Evolutionary conservation across 805 yeast species (phyloP).

Genomic region (Candida sakaeoensis): DNA sequence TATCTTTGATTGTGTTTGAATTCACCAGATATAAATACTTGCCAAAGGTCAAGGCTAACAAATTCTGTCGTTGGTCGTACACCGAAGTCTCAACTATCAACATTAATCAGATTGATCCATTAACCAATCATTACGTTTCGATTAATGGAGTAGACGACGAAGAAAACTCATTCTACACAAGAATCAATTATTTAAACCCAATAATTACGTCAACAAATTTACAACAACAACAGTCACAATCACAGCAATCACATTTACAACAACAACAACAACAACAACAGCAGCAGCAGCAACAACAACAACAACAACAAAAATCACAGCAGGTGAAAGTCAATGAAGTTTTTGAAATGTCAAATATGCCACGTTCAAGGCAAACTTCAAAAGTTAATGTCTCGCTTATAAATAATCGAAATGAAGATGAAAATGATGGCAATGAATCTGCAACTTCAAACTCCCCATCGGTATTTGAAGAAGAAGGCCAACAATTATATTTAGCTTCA

Average conservation of each 20-base stretch:
- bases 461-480: slow-evolving; percentile 31
- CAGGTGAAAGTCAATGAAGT: slow-evolving; percentile 10
- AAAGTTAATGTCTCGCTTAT: slow-evolving; percentile 14
- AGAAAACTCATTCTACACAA: slow-evolving; percentile 6
- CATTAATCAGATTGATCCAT: slow-evolving; percentile 29
- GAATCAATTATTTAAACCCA: slow-evolving; percentile 7
- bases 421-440: slow-evolving; percentile 15
- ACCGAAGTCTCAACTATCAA: slow-evolving; percentile 27
- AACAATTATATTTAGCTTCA: slow-evolving; percentile 24
- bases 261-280: slow-evolving; percentile 9
- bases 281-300: slow-evolving; percentile 7
- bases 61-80: slow-evolving; percentile 72
- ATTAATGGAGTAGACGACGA: slow-evolving; percentile 10
- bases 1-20: slow-evolving; percentile 67
- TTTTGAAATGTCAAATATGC: slow-evolving; percentile 20
- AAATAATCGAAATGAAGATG: neutral
- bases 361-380: slow-evolving; percentile 30
- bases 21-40: slow-evolving; percentile 64
- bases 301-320: slow-evolving; percentile 10
- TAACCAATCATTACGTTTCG: slow-evolving; percentile 14
- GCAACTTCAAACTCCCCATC: slow-evolving; percentile 37
- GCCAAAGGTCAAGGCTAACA: slow-evolving; percentile 53
- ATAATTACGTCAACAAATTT: neutral
- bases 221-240: slow-evolving; percentile 5
- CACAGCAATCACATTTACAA: too few species aligned